Evolutionary conservation across 2,329 filamentous ascomycete species (phyloP).

Genomic region (Alternaria novae-zelandiae): DNA sequence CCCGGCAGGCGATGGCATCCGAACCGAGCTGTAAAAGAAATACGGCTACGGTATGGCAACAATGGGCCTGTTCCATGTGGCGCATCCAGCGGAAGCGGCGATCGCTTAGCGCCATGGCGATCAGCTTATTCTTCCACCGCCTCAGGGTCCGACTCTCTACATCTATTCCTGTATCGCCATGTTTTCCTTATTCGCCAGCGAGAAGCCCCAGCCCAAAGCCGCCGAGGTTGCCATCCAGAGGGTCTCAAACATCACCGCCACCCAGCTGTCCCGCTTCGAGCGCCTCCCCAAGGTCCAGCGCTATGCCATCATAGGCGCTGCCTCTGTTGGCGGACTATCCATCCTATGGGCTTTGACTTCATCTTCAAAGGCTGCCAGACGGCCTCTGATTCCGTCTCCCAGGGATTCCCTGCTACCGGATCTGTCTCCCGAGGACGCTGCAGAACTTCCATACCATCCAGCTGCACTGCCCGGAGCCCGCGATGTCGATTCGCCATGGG

Average conservation of each 20-base stretch:
- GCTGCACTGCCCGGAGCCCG: constrained; percentile 72
- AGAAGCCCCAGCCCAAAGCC: constrained; percentile 14
- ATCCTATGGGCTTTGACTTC: constrained; percentile 28
- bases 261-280: constrained; percentile 25
- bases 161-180: constrained; percentile 25
- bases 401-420: constrained; percentile 30
- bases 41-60: not conserved
- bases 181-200: constrained; percentile 26
- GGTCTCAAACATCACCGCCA: constrained; percentile 13
- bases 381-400: constrained; percentile 36
- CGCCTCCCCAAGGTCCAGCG: constrained; percentile 21
- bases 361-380: constrained; percentile 21
- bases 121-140: constrained; percentile 24
- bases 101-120: constrained; percentile 22
- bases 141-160: constrained; percentile 19
- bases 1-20: not conserved
- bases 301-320: constrained; percentile 30
- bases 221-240: constrained; percentile 14
- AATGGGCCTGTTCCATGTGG: constrained; percentile 4
- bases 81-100: constrained; percentile 9
- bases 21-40: not conserved
- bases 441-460: constrained; percentile 65
- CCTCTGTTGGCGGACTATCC: constrained; percentile 35
- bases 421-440: constrained; percentile 31
- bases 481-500: constrained; percentile 73